Base-by-base conservation (phyloP, 352 stramenopile species). In the Globisporangium echinulatum region DNA sequence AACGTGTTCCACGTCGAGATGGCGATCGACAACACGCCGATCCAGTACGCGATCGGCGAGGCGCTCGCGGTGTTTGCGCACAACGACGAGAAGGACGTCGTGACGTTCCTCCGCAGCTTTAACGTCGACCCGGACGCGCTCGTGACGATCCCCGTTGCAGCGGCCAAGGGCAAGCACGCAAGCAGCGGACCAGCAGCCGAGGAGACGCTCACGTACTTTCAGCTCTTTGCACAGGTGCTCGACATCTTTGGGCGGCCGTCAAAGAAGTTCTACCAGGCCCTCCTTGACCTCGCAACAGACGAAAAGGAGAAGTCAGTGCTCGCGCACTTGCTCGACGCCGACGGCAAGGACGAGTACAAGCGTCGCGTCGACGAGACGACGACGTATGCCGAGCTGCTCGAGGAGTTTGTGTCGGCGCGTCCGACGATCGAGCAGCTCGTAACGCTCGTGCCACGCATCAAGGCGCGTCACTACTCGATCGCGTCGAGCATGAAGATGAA, bases 401-500 rank as follows among this genome's bases (percentile, higher is more conserved):
- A 80, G 33, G 76, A 90, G 61, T 95, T 93, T 71, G 46, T 58
- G 42, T 92, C 84, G 54, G 81, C 82, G 2, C 82, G 81, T 5
- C 80, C 82, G 54, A 77, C 70, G 8, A 62, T 95, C 44, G 56
- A 63, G 8, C 69, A 96, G 47, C 66, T 96, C 17, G 42, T 95
- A 33, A 69, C 62, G 42, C 68, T 94, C 47, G 75, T 95, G 62
- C 86, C 85, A 39, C 78, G 76, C 56, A 94, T 96, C 62, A 92
- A 89, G 69, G 68, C 88, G 58, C 86, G 88, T n/a, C 86, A 94
- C 71, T 96, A 96, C 73, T 95, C 84, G 47, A 96, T 96, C 60
- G 86, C 87, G n/a, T 96, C 85, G 33, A 92, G 79, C 58, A 90
- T 90, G 75, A 89, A 94, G 74, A 77, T 88, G 69, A 87, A 92